Evolutionary conservation across 257 asterid species (phyloP).

Genomic region (Nicotiana sylvestris): DNA sequence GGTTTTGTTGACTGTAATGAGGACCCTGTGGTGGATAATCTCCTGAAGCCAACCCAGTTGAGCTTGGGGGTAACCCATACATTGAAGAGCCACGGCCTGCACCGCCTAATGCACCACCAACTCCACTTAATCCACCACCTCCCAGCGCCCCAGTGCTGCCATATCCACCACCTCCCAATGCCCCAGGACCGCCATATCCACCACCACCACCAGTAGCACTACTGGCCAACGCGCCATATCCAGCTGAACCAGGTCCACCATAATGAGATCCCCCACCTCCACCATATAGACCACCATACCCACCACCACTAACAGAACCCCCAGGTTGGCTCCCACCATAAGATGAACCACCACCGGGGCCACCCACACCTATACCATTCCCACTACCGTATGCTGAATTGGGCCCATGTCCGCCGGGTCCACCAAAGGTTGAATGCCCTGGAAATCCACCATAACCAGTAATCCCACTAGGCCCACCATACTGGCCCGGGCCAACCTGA

Average conservation of each 20-base stretch:
- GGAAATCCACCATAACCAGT: conserved; percentile 44
- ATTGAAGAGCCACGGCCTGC: conserved; percentile 58
- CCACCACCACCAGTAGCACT: conserved; percentile 23
- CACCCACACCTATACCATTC: conserved; percentile 37
- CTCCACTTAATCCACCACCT: conserved; percentile 19
- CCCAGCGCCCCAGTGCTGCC: conserved; percentile 23
- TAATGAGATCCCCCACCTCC: conserved; percentile 48
- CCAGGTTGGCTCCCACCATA: conserved; percentile 47
- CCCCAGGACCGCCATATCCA: conserved; percentile 25
- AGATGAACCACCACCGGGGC: conserved; percentile 39
- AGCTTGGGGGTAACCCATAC: conserved; percentile 53
- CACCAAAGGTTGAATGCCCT: conserved; percentile 22
- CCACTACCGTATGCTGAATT: conserved; percentile 14
- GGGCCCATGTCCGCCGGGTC: background rate
- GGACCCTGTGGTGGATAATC: conserved; percentile 44
- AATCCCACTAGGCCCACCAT: conserved; percentile 44
- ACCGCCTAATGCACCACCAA: conserved; percentile 17
- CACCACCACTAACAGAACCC: conserved; percentile 40
- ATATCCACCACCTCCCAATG: conserved; percentile 23
- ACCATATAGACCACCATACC: conserved; percentile 49
- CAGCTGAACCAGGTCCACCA: conserved; percentile 50
- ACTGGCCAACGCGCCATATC: conserved; percentile 36
- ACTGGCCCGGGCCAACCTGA: conserved; percentile 44
- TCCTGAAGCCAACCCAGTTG: conserved; percentile 51
- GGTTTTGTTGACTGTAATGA: conserved; percentile 56